Evolutionary conservation across 345 rosid genomes (phyloP), one percentile per base, ranked within the genome.

Genomic region (Eucalyptus dawsonii): DNA sequence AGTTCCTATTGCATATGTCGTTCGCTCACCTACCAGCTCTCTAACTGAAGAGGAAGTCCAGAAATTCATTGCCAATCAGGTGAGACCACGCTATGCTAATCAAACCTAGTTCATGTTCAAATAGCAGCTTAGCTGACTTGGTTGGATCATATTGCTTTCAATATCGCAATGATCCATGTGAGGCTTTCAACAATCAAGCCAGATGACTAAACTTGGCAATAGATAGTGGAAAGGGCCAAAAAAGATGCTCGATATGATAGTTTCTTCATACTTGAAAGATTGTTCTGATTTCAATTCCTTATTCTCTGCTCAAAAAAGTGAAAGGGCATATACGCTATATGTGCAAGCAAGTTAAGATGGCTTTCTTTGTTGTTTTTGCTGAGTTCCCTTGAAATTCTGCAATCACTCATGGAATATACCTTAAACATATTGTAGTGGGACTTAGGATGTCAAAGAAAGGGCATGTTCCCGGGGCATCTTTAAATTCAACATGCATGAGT

Each of bases 1-100:
- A 93, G 99, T 98, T 83, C 99, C 99, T 34, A 89, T 92, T 58
- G 99, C 97, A 86, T 97, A 96, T 91, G 95, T 98, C 58, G 99
- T 96, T 62, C 94, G 98, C 16, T 89, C 96, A 7, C 94, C 95
- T 16, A 91, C 81, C 86, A 95, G 99, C 45, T 93, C 98, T 42
- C 88, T 97, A 76, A 93, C 98, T 17, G 96, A 95, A 89, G 96
- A 91, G 88, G 96, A 93, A 86, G 89, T 97, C 49, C 90, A 93
- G 90, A 93, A 93, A 50, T 97, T 96, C 90, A 93, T 98, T 42
- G 98, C 97, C 15, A 90, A 95, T 88, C 98, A 96, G 97, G 99
- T 95, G 91, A 91, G 27, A 47, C 72, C 56, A 53, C 5, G 27
- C 83, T 22, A 53, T 14, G 27, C 83, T 22, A 42, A 47, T 11